Base-by-base conservation (phyloP, 805 yeast genomes). In the Maudiozyma bulderi region DNA sequence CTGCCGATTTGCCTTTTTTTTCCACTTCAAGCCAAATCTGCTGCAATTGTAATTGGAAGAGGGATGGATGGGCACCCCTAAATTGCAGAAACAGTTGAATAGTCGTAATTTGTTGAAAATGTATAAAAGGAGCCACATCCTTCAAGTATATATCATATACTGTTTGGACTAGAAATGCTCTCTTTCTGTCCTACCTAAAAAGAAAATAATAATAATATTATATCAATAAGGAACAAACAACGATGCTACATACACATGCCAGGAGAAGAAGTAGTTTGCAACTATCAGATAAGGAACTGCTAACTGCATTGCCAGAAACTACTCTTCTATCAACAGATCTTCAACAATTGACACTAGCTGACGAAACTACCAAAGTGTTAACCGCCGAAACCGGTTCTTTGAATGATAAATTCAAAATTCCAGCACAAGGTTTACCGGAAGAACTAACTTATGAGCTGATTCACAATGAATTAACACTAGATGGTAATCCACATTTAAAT, bases 401-500 rank as follows among this genome's bases (percentile, higher is more conserved):
- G 1, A 58, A 62, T 42, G 61, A 64, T 49, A 83, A 82, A 65
- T 83, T 79, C 68, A 67, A 68, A 47, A 70, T 88, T 46, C 88
- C 88, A 1, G 64, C 73, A 34, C 57, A 70, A 11, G 86, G 91
- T 1, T 66, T 80, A 46, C 66, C 71, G 8, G 68, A 77, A 3
- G 70, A 70, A 7, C 63, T 73, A 47, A 83, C 87, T 8, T 83
- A 80, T 60, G 73, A 79, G 40, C 67, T 84, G 59, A 72, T 89
- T 52, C 80, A 76, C 54, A 85, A 84, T 60, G 95, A 86, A 54
- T 71, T 90, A 66, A 71, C 81, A 11, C 73, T 90, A 51, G 96
- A 89, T 62, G 96, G 96, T 14, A 80, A 75, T 57, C 93, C 96
- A 28, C 78, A 81, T 20, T 73, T 89, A 64, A 89, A 90, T 64